Evolutionary conservation across 306 rosid species (phyloP).

Genomic region (Cucumis melo): DNA sequence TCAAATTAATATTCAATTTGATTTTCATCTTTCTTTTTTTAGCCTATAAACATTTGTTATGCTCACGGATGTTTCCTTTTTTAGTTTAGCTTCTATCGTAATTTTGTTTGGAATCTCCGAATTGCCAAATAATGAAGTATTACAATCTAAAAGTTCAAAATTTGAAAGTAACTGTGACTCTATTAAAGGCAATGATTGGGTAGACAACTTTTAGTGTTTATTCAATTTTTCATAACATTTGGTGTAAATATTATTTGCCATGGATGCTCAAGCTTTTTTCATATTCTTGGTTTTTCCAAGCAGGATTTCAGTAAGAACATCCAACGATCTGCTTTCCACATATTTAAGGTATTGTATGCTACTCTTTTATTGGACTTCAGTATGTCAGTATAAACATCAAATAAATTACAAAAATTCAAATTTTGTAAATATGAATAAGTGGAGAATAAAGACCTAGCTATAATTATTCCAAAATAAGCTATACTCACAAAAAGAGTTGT

Average conservation of each 20-base stretch:
- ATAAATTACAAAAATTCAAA: too few relatives aligned
- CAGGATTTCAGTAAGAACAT: constrained; percentile 96
- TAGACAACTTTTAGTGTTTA: neutral
- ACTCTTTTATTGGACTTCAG: neutral
- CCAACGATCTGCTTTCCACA: constrained; percentile 88
- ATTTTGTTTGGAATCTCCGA: constrained; percentile 73
- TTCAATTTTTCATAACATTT: neutral
- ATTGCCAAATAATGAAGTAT: constrained; percentile 80
- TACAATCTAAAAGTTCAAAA: constrained; percentile 71
- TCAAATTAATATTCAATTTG: too few relatives aligned
- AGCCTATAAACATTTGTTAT: neutral
- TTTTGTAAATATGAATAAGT: too few relatives aligned
- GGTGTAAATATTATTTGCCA: neutral
- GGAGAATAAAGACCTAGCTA: too few relatives aligned
- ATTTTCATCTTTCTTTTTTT: too few relatives aligned
- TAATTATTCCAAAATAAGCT: too few relatives aligned
- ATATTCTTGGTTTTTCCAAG: constrained; percentile 13
- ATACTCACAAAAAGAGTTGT: too few relatives aligned
- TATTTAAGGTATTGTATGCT: constrained; percentile 60
- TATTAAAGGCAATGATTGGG: constrained; percentile 51
- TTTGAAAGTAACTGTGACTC: constrained; percentile 79
- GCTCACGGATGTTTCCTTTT: constrained; percentile 16
- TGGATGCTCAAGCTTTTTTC: constrained; percentile 13
- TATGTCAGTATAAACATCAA: too few relatives aligned
- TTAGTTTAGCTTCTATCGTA: constrained; percentile 71